Percentiles rank a stretch among this genome's conserved stretches.
Conservation (phyloP, 169 alveolate species). For the Eimeria maxima region DNA sequence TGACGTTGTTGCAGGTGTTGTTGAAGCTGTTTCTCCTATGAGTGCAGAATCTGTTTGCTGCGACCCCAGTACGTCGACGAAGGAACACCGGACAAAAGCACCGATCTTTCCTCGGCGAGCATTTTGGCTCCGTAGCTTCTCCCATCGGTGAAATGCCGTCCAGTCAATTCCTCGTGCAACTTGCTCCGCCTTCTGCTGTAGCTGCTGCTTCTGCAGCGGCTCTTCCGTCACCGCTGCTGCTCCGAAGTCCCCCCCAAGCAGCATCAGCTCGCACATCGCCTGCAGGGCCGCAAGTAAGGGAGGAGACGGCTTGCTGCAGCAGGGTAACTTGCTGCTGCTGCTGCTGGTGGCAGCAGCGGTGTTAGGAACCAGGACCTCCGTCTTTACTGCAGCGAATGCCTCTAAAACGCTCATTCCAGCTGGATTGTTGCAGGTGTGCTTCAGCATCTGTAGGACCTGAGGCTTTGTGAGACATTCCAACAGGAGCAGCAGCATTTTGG, state of each 20-base stretch:
- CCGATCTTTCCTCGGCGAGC: background rate
- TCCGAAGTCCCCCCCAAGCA: slow-evolving; percentile 18
- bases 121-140: background rate
- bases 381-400: slow-evolving; percentile 7
- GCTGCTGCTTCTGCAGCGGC: slow-evolving; percentile 8
- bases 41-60: background rate
- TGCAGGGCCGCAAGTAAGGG: slow-evolving; percentile 46
- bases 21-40: background rate
- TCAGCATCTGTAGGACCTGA: slow-evolving; percentile 36
- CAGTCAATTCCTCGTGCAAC: slow-evolving; percentile 32
- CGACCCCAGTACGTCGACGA: slow-evolving; percentile 35
- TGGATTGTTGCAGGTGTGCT: slow-evolving; percentile 14
- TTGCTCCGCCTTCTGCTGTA: slow-evolving; percentile 25
- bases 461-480: slow-evolving; percentile 33
- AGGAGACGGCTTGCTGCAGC: slow-evolving; percentile 56
- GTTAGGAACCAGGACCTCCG: background rate
- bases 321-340: slow-evolving; percentile 50
- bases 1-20: slow-evolving; percentile 1
- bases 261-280: slow-evolving; percentile 74
- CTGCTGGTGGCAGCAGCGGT: slow-evolving; percentile 25
- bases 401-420: slow-evolving; percentile 36
- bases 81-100: background rate
- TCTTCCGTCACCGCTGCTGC: slow-evolving; percentile 18
- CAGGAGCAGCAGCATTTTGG: slow-evolving; percentile 64
- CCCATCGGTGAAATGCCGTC: slow-evolving; percentile 4